phyloP scores from a whole-genome alignment of 2,329 filamentous ascomycete species.

The Macrophomina pseudophaseolina region DNA sequence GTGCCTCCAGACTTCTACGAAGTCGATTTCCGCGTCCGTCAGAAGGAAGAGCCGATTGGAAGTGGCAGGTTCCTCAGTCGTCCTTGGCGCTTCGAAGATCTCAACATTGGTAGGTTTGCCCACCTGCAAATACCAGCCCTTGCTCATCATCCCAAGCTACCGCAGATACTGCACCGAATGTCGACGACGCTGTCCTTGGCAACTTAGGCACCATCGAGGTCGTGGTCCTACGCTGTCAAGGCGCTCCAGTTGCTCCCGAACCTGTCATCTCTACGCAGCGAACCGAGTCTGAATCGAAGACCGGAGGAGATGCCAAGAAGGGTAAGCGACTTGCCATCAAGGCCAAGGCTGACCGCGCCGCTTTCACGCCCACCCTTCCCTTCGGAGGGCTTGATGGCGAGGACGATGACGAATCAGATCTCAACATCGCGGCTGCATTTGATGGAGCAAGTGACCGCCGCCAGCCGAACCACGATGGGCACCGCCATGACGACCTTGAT shows the following conservation, averaged over 20 bases:
- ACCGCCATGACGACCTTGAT: neutral
- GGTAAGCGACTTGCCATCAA: neutral
- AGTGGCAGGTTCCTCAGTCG: conserved; percentile 56
- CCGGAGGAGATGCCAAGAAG: neutral
- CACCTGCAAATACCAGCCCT: neutral
- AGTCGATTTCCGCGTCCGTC: conserved; percentile 57
- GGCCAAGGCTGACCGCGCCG: neutral
- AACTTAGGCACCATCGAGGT: conserved; percentile 56
- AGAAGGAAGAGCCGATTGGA: conserved; percentile 58
- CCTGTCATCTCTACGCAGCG: neutral
- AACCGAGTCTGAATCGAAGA: neutral
- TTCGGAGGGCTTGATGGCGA: neutral
- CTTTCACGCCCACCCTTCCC: neutral
- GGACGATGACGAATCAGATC: neutral
- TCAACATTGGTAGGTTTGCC: conserved; percentile 51
- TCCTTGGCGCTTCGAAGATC: conserved; percentile 59
- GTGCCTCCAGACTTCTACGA: conserved; percentile 37
- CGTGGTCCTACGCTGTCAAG: conserved; percentile 51
- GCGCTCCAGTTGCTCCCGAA: conserved; percentile 9
- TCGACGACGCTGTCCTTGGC: conserved; percentile 37
- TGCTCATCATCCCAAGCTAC: conserved; percentile 18
- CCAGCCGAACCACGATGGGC: neutral
- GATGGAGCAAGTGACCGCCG: conserved; percentile 9
- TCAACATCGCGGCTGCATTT: neutral
- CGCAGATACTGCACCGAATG: conserved; percentile 43